Conservation (phyloP, 805 yeast genomes). For the Ogataea nitratoaversa region DNA sequence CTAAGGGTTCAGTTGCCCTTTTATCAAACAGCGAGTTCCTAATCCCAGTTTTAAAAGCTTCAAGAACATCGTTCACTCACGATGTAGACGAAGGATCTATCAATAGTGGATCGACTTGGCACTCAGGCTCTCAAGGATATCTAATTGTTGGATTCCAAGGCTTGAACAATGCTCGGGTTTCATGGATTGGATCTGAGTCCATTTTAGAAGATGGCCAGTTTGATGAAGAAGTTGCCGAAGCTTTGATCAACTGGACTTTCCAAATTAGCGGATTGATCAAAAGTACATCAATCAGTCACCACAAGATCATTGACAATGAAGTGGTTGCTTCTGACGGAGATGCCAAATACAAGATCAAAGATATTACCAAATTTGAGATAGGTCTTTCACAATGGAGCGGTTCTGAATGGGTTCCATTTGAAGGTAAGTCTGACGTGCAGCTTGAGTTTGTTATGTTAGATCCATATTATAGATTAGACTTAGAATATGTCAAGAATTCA, state of each 20-base stretch:
- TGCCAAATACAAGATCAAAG: slow-evolving; percentile 64
- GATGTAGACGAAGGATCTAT: slow-evolving; percentile 38
- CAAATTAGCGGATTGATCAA: slow-evolving; percentile 63
- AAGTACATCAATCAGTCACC: slow-evolving; percentile 50
- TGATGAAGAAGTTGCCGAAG: slow-evolving; percentile 36
- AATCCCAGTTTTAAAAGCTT: slow-evolving; percentile 66
- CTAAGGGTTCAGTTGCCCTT: slow-evolving; percentile 62
- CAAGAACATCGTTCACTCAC: slow-evolving; percentile 59
- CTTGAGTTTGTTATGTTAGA: slow-evolving; percentile 86
- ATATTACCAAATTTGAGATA: slow-evolving; percentile 54
- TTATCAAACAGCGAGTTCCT: slow-evolving; percentile 64
- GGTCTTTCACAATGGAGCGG: slow-evolving; percentile 47
- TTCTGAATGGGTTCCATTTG: slow-evolving; percentile 65
- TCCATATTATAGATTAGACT: slow-evolving; percentile 83
- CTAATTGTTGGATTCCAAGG: slow-evolving; percentile 77
- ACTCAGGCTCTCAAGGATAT: slow-evolving; percentile 74
- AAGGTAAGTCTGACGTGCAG: slow-evolving; percentile 58
- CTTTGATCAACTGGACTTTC: slow-evolving; percentile 66
- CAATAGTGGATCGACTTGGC: slow-evolving; percentile 54
- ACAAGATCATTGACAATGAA: slow-evolving; percentile 39
- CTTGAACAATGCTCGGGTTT: slow-evolving; percentile 67
- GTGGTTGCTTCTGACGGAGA: slow-evolving; percentile 35
- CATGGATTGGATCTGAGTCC: slow-evolving; percentile 73
- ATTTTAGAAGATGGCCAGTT: slow-evolving; percentile 42
- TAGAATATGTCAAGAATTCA: slow-evolving; percentile 40